Evolutionary conservation across 331 rosid genomes (phyloP).

Genomic region (Pyracantha coccinea): DNA sequence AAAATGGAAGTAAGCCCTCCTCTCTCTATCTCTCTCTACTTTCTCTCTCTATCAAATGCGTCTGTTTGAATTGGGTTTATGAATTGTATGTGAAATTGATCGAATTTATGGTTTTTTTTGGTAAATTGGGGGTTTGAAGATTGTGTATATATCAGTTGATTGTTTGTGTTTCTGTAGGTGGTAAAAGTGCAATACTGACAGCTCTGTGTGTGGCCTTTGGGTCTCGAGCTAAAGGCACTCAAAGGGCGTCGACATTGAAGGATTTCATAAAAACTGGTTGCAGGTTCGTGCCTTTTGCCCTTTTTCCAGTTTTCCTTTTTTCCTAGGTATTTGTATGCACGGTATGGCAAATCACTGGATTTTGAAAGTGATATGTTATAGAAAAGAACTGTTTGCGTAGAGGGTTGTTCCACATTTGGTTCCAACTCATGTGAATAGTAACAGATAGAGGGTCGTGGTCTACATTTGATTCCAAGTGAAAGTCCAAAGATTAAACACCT

Average conservation of each 20-base stretch:
- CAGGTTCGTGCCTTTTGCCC: slow-evolving; percentile 35
- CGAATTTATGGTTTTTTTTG: background rate
- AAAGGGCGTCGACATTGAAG: slow-evolving; percentile 71
- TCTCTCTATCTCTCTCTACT: background rate
- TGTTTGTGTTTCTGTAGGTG: slow-evolving; percentile 40
- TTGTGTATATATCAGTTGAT: background rate
- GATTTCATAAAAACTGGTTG: slow-evolving; percentile 81
- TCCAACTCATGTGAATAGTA: background rate
- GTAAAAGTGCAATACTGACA: slow-evolving; percentile 85
- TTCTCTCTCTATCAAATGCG: background rate
- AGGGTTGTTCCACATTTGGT: background rate
- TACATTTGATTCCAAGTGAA: background rate
- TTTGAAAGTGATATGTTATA: background rate
- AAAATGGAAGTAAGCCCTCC: slow-evolving; percentile 70
- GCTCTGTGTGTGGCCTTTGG: slow-evolving; percentile 93
- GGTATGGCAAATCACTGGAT: background rate
- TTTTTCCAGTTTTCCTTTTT: background rate
- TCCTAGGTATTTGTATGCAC: background rate
- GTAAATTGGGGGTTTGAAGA: background rate
- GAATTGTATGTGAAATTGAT: background rate
- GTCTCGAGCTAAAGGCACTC: slow-evolving; percentile 84
- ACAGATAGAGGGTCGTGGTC: background rate
- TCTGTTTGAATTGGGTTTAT: background rate
- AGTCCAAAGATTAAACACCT: background rate
- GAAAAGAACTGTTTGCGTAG: background rate